Conservation (phyloP, 179 eudicot species). For the Vitellaria paradoxa region DNA sequence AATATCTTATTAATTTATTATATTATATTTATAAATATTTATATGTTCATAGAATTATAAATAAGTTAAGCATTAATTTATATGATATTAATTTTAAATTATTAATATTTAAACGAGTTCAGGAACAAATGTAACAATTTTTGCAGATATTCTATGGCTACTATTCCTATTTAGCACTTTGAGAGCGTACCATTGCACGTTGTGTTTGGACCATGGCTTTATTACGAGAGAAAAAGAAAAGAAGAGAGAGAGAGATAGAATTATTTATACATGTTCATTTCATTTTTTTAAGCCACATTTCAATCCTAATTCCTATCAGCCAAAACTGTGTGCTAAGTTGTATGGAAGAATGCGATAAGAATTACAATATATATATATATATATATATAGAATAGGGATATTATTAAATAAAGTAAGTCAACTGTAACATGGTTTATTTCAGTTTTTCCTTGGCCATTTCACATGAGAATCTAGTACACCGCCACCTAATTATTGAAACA, state of each 20-base stretch:
- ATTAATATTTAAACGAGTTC: too few species aligned
- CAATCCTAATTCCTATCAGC: not conserved
- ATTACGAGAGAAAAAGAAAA: not conserved
- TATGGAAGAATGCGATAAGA: not conserved
- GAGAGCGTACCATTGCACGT: too few species aligned
- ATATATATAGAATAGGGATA: not conserved
- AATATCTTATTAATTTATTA: too few species aligned
- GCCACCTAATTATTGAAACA: not conserved
- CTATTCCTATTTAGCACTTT: too few species aligned
- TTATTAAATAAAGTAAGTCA: conserved; percentile 3
- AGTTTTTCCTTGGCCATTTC: conserved; percentile 27
- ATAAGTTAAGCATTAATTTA: too few species aligned
- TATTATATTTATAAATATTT: too few species aligned
- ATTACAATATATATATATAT: not conserved
- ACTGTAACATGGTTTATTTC: not conserved
- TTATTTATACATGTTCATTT: not conserved
- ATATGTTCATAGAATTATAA: too few species aligned
- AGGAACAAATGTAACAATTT: too few species aligned
- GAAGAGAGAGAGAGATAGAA: not conserved
- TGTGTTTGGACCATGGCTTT: too few species aligned
- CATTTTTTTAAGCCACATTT: too few species aligned
- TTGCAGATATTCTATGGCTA: too few species aligned
- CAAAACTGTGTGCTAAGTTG: conserved; percentile 1
- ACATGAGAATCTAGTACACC: conserved; percentile 18
- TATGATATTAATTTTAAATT: too few species aligned